These are phyloP conservation scores for Thielaviopsis populi DNA, from an alignment of 2,329 filamentous ascomycete species.

Conservation along the genomic window DNA sequence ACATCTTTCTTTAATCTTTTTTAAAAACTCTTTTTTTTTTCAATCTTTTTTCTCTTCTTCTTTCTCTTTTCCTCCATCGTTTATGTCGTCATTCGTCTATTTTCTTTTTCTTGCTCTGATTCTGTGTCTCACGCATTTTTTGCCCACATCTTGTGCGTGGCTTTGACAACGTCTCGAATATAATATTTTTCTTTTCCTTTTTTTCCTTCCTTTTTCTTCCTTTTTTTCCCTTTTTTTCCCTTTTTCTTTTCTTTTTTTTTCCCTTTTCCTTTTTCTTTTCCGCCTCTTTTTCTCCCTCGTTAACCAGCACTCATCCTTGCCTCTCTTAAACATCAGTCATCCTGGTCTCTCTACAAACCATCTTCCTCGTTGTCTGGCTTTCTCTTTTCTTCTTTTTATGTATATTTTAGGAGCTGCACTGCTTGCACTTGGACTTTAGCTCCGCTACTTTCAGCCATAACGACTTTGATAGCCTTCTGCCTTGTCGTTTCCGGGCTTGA, in stretches of 20 bases:
- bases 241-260: not conserved
- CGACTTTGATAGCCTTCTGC: not conserved
- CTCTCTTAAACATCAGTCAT: not conserved
- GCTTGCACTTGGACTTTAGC: not conserved
- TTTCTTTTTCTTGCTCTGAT: not conserved
- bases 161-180: no score
- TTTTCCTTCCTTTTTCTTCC: no score
- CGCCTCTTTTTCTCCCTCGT: not conserved
- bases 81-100: not conserved
- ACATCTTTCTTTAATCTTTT: not conserved
- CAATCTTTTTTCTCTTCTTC: not conserved
- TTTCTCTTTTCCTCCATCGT: not conserved
- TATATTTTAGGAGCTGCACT: conserved; percentile 5
- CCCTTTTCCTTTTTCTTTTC: not conserved
- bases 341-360: not conserved
- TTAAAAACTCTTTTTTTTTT: not conserved
- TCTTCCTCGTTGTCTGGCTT: conserved; percentile 4
- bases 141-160: not conserved
- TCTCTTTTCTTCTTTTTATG: not conserved
- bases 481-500: conserved; percentile 3
- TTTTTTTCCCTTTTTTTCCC: not conserved
- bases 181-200: not conserved
- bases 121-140: not conserved
- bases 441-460: not conserved
- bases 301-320: not conserved